phyloP scores from a whole-genome alignment of 2,329 filamentous ascomycete species.

The Fusarium fujikuroi region DNA sequence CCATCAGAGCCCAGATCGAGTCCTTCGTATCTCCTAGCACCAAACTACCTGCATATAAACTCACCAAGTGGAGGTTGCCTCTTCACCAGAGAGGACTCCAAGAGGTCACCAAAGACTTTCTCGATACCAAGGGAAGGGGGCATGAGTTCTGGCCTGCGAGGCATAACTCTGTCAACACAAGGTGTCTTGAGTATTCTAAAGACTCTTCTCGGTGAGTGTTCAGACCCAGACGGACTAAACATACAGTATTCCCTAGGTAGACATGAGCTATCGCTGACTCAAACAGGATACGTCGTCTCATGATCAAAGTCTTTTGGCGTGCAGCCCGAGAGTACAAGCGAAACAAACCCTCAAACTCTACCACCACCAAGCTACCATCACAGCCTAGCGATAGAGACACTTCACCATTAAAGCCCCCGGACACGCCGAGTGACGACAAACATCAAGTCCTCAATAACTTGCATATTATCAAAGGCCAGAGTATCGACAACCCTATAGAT shows the following conservation, averaged over 20 bases:
- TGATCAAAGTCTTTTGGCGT: conserved; percentile 26
- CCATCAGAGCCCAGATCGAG: background rate
- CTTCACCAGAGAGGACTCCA: conserved; percentile 29
- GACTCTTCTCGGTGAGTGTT: background rate
- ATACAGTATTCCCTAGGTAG: conserved; percentile 3
- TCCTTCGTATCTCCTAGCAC: conserved; percentile 13
- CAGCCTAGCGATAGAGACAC: background rate
- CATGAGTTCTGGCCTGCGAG: conserved; percentile 33
- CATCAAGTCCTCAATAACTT: background rate
- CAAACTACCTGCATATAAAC: background rate
- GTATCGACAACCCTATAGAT: conserved; percentile 1
- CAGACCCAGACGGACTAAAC: background rate
- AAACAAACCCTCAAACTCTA: background rate
- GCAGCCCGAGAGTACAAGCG: conserved; percentile 17
- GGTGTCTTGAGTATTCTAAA: conserved; percentile 17
- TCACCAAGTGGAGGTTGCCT: conserved; percentile 22
- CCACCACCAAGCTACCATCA: accelerated
- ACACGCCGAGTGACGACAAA: background rate
- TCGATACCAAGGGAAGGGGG: conserved; percentile 25
- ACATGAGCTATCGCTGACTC: background rate
- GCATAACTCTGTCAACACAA: background rate
- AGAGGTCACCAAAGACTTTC: conserved; percentile 33
- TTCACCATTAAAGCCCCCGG: background rate
- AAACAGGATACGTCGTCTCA: conserved; percentile 19
- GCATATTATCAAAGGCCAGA: background rate